Evolutionary conservation across 805 yeast genomes (phyloP).

Genomic region (Starmerella sp.): DNA sequence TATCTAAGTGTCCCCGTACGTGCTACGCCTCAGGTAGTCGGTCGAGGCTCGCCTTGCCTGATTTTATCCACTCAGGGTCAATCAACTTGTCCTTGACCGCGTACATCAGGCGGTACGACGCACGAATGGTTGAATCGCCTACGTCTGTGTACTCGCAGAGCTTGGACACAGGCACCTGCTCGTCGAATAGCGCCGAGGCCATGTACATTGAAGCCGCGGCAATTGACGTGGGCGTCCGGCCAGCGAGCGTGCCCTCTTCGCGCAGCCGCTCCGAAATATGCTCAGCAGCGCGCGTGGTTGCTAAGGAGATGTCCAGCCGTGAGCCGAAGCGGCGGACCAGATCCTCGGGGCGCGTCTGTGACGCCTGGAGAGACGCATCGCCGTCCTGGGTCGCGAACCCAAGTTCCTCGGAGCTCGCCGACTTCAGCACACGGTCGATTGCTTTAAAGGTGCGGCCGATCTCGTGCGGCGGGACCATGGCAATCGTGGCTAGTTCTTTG

Average conservation of each 20-base stretch:
- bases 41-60: conserved; percentile 51
- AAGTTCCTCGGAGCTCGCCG: conserved; percentile 28
- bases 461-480: conserved; percentile 86
- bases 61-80: conserved; percentile 64
- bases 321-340: conserved; percentile 93
- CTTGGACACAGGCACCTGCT: conserved; percentile 60
- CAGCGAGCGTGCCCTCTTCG: conserved; percentile 87
- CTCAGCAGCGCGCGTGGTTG: conserved; percentile 85
- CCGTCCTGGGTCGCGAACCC: conserved; percentile 21
- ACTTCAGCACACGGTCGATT: conserved; percentile 53
- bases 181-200: conserved; percentile 77
- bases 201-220: conserved; percentile 96
- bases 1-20: conserved; percentile 44
- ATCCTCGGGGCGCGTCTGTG: conserved; percentile 87
- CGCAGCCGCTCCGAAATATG: conserved; percentile 80
- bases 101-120: conserved; percentile 72
- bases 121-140: conserved; percentile 92
- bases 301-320: conserved; percentile 77
- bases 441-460: conserved; percentile 83
- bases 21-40: conserved; percentile 27
- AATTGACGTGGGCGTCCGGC: conserved; percentile 92
- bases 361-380: conserved; percentile 40
- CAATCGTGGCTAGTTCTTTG: conserved; percentile 89
- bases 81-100: conserved; percentile 61
- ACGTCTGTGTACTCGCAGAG: conserved; percentile 94